Base-by-base conservation (phyloP, 208 protist genomes). In the Wallacemonas rigidus region DNA sequence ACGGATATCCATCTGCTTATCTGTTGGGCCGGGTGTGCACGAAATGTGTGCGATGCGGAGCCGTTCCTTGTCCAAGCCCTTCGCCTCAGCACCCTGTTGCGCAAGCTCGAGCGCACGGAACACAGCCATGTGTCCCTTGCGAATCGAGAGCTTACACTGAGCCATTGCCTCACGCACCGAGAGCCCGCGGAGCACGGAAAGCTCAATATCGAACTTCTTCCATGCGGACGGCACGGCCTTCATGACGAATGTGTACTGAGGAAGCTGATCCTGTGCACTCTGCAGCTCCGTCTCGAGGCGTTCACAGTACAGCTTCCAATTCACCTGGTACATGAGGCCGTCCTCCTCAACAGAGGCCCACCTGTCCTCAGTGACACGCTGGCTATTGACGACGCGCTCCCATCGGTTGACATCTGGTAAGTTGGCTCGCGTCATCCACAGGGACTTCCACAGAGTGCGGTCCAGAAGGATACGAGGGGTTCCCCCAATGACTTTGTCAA, bases 131-230 rank as follows among this genome's bases (percentile, higher is more conserved):
- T 97, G 92, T 1, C 89, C 89, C 69, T 97, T 97, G 39, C 89
- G 79, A n/a, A 86, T 79, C 1, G 87, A 93, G 6, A 97, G 76
- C 79, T 97, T 97, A 74, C 90, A 95, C 79, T 97, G 92, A 11
- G 88, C 90, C 86, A 95, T 93, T 2, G 90, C 92, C 75, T 97
- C 92, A 5, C 92, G 82, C 54, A 97, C 77, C 1, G 92, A 97
- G 4, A 97, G 77, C n/a, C 90, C 90, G 40, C 92, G 92, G 35
- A 95, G 64, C 35, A 93, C 83, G 69, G 85, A 91, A 57, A 95
- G 80, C 61, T 94, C 87, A 71, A 97, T 93, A 68, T 97, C 92
- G 56, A 97, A 67, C 73, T 97, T 97, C 79, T 95, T 95, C 92
- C 92, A 97, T 12, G 78, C 73, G n/a, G 88, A 90, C 11, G 92